Evolutionary conservation across 306 rosid species (phyloP), one percentile per base, ranked within the genome.

Genomic region (Trifolium dubium): DNA sequence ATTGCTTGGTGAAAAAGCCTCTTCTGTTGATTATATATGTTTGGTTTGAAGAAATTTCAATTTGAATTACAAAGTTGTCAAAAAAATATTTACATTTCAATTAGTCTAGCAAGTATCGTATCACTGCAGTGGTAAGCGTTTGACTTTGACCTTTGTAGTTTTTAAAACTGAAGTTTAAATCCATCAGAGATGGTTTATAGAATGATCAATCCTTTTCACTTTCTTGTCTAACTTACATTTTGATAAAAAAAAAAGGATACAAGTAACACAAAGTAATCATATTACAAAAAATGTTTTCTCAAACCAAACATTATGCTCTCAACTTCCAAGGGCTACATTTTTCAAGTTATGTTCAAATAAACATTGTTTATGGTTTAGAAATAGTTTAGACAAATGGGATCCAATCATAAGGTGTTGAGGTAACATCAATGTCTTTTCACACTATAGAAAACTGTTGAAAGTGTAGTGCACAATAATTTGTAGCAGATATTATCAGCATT

Each of bases 401-500:
- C 71, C 30, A 8, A 46, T 44, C 19, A 44, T n/a, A 53, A 8
- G 62, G 28, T 79, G 69, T 69, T 58, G 23, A 37, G 78, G 46
- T 72, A 64, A 60, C 75, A 58, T 74, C 78, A 56, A 8, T 59
- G 54, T 68, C 71, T 34, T 17, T 67, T 64, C 63, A 58, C 51
- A 10, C 6, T 0, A 54, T 9, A 46, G 29, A 31, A 12, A 67
- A 51, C 14, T 13, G 47, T 9, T 66, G 74, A 47, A 37, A 23
- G 10, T n/a, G 17, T 44, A 63, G 67, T 56, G 56, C 77, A 18
- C 41, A 74, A 47, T 67, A 77, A 65, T 23, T 56, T 35, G 81
- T 69, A 73, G 43, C 64, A 73, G 47, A 77, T 62, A 53, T 67
- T 68, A 68, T 65, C 56, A 18, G 61, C 60, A 44, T 30, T 28